Evolutionary conservation across 2,329 filamentous ascomycete species (phyloP).

Genomic region (Colletotrichum spaethianum): DNA sequence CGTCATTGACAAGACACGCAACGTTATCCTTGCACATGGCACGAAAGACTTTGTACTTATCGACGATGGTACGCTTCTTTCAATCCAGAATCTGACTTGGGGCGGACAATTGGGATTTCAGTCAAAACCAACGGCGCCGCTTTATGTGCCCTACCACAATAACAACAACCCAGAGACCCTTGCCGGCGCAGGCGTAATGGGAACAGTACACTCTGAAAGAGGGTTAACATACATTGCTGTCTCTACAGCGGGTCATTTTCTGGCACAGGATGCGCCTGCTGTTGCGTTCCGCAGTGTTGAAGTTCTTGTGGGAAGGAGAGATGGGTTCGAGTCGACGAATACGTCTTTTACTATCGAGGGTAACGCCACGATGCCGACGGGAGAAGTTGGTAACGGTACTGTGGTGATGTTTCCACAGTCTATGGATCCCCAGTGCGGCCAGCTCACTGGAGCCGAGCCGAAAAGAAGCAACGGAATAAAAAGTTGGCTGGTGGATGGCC

Average conservation of each 20-base stretch:
- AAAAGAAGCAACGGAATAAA: background rate
- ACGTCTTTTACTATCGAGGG: slow-evolving; percentile 53
- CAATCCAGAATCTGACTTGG: slow-evolving; percentile 88
- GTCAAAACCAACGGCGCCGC: slow-evolving; percentile 69
- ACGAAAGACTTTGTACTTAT: slow-evolving; percentile 78
- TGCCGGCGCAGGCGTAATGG: slow-evolving; percentile 77
- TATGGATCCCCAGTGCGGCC: slow-evolving; percentile 10
- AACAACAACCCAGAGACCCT: slow-evolving; percentile 53
- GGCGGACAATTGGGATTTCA: slow-evolving; percentile 80
- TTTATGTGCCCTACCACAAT: slow-evolving; percentile 74
- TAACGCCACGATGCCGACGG: slow-evolving; percentile 6
- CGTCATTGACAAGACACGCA: slow-evolving; percentile 80
- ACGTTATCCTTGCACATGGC: slow-evolving; percentile 82
- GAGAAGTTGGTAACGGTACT: slow-evolving; percentile 23
- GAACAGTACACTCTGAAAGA: slow-evolving; percentile 79
- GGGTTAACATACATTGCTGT: slow-evolving; percentile 81
- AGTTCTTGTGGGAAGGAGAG: slow-evolving; percentile 79
- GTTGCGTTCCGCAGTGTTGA: slow-evolving; percentile 81
- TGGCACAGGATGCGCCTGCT: slow-evolving; percentile 77
- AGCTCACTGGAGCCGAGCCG: background rate
- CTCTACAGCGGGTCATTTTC: slow-evolving; percentile 76
- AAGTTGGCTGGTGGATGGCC: background rate
- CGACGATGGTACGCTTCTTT: slow-evolving; percentile 78
- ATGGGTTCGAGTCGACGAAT: slow-evolving; percentile 61
- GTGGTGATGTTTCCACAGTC: slow-evolving; percentile 36